Conservation (phyloP, 176 grass and related monocot genomes). For the Avena insularis region DNA sequence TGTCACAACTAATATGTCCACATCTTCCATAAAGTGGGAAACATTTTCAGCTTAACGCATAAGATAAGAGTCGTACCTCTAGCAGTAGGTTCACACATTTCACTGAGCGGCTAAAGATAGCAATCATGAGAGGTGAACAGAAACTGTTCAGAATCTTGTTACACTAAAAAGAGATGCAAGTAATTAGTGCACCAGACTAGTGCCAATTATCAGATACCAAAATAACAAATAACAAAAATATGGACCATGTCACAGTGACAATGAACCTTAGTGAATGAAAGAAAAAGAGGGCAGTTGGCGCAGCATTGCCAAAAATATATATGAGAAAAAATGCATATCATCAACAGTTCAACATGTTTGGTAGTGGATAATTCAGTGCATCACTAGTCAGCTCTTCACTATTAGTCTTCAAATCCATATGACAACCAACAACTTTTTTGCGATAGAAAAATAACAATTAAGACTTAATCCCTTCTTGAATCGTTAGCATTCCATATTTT, state of each 20-base stretch:
- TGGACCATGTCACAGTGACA: neutral
- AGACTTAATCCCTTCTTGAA: neutral
- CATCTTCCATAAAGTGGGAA: neutral
- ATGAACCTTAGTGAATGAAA: slow-evolving; percentile 10
- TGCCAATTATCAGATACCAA: neutral
- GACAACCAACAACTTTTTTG: no score
- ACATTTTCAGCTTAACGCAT: neutral
- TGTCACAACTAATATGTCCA: neutral
- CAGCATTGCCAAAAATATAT: neutral
- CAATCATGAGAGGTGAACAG: neutral
- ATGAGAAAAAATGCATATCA: neutral
- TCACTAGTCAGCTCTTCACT: no score
- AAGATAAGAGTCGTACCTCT: neutral
- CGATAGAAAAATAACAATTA: neutral
- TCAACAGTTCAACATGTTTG: neutral
- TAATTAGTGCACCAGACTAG: neutral
- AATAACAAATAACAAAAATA: neutral
- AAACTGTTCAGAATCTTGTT: neutral
- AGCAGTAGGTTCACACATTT: slow-evolving; percentile 6
- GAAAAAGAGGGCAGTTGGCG: neutral
- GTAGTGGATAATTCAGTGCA: neutral
- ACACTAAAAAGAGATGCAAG: neutral
- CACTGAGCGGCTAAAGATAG: neutral
- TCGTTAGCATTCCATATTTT: neutral
- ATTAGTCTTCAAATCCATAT: no score